Evolutionary conservation across 345 rosid genomes (phyloP).

Genomic region (Moricandia arvensis): DNA sequence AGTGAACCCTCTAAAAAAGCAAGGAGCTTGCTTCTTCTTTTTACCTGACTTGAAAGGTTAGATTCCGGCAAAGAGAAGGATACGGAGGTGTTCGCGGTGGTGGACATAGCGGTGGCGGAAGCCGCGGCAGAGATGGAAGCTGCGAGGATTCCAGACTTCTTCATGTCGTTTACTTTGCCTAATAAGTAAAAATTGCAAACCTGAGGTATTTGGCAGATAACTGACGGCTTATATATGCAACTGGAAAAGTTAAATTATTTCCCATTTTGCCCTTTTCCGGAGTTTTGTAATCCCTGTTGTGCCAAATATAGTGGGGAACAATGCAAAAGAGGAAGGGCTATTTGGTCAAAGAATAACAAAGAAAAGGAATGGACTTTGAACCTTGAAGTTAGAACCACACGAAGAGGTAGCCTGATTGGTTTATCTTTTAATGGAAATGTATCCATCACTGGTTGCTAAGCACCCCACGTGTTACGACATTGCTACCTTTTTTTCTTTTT

Average conservation of each 20-base stretch:
- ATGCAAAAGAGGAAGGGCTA: background rate
- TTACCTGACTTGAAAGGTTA: slow-evolving; percentile 48
- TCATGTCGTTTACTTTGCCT: slow-evolving; percentile 37
- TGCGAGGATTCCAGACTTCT: slow-evolving; percentile 54
- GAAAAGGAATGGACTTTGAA: background rate
- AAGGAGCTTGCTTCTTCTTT: background rate
- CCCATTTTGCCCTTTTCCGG: slow-evolving; percentile 15
- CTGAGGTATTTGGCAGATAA: background rate
- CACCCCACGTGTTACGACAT: slow-evolving; percentile 33
- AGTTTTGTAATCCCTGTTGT: background rate
- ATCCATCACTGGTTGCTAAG: slow-evolving; percentile 22
- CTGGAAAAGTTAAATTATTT: background rate
- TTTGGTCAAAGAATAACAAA: background rate
- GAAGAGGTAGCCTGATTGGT: slow-evolving; percentile 30
- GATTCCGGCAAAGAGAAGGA: slow-evolving; percentile 43
- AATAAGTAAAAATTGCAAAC: background rate
- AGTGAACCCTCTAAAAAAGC: background rate
- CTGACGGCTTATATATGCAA: slow-evolving; percentile 32
- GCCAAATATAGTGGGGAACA: background rate
- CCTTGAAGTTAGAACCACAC: slow-evolving; percentile 26
- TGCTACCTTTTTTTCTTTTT: background rate
- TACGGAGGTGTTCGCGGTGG: slow-evolving; percentile 48
- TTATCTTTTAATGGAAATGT: slow-evolving; percentile 12
- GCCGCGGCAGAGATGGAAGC: slow-evolving; percentile 53
- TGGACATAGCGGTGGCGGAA: slow-evolving; percentile 40